Percentiles rank a stretch among this genome's conserved stretches.
phyloP scores from a whole-genome alignment of 2,329 filamentous ascomycete species.

The Lachnellula suecica region DNA sequence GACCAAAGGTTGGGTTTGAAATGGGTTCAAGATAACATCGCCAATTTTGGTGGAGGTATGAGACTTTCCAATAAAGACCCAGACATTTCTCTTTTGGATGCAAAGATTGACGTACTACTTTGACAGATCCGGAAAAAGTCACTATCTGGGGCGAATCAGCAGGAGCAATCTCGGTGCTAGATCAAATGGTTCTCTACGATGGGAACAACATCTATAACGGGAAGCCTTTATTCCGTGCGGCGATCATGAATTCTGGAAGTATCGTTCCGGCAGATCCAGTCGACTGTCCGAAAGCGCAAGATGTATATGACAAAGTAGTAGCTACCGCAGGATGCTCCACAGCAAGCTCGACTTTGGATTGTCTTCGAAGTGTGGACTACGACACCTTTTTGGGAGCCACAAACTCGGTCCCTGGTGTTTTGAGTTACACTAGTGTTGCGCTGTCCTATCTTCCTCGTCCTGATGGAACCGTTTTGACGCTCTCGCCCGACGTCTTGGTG shows the following conservation, averaged over 20 bases:
- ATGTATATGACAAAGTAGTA: conserved; percentile 62
- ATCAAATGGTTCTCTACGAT: conserved; percentile 74
- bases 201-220: conserved; percentile 75
- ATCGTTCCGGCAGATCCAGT: conserved; percentile 61
- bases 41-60: conserved; percentile 67
- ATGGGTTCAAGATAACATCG: conserved; percentile 79
- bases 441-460: conserved; percentile 71
- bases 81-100: background rate
- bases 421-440: conserved; percentile 67
- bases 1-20: conserved; percentile 72
- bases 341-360: conserved; percentile 58
- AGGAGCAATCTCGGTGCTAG: conserved; percentile 69
- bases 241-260: conserved; percentile 75
- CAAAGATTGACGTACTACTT: conserved; percentile 8
- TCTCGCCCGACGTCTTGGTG: conserved; percentile 60
- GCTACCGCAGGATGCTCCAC: conserved; percentile 59
- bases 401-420: conserved; percentile 67
- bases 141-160: conserved; percentile 50
- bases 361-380: conserved; percentile 62
- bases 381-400: conserved; percentile 61
- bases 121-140: conserved; percentile 37
- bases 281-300: conserved; percentile 65
- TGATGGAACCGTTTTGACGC: conserved; percentile 60
- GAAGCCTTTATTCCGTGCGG: conserved; percentile 70
- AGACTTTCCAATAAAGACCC: background rate